Evolutionary conservation across 1,284 basidiomycete species (phyloP).

Genomic region (Microbotryum silenes-acaulis): DNA sequence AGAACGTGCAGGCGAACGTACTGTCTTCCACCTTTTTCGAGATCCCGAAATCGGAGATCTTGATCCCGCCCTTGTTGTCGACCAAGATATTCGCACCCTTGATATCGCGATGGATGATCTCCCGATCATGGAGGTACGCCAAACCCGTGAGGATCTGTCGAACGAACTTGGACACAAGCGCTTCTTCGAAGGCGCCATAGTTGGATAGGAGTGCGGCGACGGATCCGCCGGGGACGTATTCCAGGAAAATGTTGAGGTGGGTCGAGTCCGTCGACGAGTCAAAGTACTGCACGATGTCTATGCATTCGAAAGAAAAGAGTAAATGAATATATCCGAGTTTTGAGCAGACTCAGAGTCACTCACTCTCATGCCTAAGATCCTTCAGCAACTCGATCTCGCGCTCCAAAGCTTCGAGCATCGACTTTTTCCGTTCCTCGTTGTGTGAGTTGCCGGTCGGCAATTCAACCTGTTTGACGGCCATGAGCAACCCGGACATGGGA

Average conservation of each 20-base stretch:
- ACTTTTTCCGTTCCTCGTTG: conserved; percentile 87
- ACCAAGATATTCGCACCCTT: conserved; percentile 98
- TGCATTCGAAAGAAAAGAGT: background rate
- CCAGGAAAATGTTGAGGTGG: conserved; percentile 93
- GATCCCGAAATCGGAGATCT: conserved; percentile 98
- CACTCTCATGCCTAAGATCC: conserved; percentile 79
- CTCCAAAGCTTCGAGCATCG: conserved; percentile 90
- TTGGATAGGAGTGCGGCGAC: conserved; percentile 85
- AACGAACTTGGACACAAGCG: conserved; percentile 87
- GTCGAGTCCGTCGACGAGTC: conserved; percentile 83
- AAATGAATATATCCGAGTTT: no score
- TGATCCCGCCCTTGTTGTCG: conserved; percentile 96
- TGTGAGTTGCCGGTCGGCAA: conserved; percentile 75
- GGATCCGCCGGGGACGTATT: conserved; percentile 97
- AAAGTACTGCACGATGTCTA: conserved; percentile 85
- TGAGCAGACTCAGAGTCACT: background rate
- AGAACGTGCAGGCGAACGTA: conserved; percentile 37
- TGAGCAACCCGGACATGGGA: conserved; percentile 80
- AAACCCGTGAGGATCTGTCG: conserved; percentile 88
- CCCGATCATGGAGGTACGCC: conserved; percentile 83
- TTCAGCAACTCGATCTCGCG: conserved; percentile 93
- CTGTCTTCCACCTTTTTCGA: conserved; percentile 96
- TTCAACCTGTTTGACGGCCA: conserved; percentile 99
- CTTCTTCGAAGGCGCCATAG: conserved; percentile 95
- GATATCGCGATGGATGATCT: conserved; percentile 97